phyloP scores from a whole-genome alignment of 352 stramenopile genomes.

The Phytopythium mirpurense region DNA sequence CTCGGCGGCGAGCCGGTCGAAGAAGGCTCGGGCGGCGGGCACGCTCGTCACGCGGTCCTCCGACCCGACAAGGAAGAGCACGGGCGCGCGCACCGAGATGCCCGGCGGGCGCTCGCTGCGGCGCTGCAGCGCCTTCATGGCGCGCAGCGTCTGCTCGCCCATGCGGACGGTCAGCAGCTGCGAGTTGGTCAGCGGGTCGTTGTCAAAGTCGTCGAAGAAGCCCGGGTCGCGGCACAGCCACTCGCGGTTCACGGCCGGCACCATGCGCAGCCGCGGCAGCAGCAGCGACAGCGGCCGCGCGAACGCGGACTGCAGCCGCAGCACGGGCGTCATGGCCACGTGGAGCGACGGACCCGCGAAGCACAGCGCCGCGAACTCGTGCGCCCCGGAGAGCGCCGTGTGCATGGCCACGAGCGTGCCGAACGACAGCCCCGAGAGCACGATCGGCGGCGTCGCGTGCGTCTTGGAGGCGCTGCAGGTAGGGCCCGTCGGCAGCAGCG shows the following conservation, averaged over 20 bases:
- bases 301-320: conserved; percentile 30
- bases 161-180: conserved; percentile 33
- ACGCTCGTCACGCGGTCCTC: conserved; percentile 44
- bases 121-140: conserved; percentile 28
- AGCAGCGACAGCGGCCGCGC: conserved; percentile 22
- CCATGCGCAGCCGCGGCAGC: conserved; percentile 29
- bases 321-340: conserved; percentile 30
- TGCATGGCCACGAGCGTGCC: conserved; percentile 34
- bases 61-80: conserved; percentile 42
- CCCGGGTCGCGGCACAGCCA: conserved; percentile 25
- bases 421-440: conserved; percentile 33
- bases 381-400: conserved; percentile 27
- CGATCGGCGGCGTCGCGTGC: conserved; percentile 18
- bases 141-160: conserved; percentile 33
- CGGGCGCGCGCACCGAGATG: conserved; percentile 15
- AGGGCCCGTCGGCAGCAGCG: conserved; percentile 1
- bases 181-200: conserved; percentile 30
- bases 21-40: conserved; percentile 30
- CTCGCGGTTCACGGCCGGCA: conserved; percentile 28
- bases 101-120: conserved; percentile 11
- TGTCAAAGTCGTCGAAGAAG: conserved; percentile 28
- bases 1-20: conserved; percentile 26
- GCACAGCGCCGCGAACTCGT: conserved; percentile 34
- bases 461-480: conserved; percentile 14
- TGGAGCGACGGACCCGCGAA: conserved; percentile 27